phyloP scores from a whole-genome alignment of 208 protist species.

The Crithidia expoeki region DNA sequence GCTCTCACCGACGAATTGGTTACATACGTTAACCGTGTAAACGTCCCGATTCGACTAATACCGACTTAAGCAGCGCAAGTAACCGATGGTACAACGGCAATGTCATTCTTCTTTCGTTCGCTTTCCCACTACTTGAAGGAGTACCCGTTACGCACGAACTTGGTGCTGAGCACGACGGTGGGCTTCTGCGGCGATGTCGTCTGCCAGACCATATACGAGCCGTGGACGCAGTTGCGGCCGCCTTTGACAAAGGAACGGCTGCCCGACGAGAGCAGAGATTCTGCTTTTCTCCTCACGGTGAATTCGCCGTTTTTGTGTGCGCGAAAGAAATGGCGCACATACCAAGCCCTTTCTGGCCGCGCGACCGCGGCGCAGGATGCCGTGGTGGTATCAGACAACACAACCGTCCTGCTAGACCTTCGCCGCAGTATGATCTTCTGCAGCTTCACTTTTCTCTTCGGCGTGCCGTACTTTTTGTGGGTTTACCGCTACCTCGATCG shows the following conservation, averaged over 20 bases:
- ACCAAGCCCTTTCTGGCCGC: not conserved
- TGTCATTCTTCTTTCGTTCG: constrained; percentile 28
- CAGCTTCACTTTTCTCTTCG: constrained; percentile 76
- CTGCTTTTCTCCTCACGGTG: constrained; percentile 49
- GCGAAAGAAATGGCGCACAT: constrained; percentile 13
- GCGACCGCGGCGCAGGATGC: not conserved
- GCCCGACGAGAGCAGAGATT: constrained; percentile 37
- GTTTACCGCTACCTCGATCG: constrained; percentile 60
- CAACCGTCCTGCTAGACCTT: constrained; percentile 61
- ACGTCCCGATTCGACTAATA: too few species aligned
- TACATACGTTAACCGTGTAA: too few species aligned
- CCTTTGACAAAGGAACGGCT: constrained; percentile 43
- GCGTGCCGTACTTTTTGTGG: constrained; percentile 66
- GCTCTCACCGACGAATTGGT: too few species aligned
- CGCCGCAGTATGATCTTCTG: constrained; percentile 80
- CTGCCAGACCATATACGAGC: constrained; percentile 71
- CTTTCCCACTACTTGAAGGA: constrained; percentile 65
- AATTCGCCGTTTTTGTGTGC: constrained; percentile 42
- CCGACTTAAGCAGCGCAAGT: too few species aligned
- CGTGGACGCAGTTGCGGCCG: constrained; percentile 36
- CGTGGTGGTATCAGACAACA: constrained; percentile 14
- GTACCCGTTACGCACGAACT: constrained; percentile 59
- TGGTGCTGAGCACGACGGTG: constrained; percentile 57
- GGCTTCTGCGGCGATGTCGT: constrained; percentile 77
- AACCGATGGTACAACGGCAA: too few species aligned